Base-by-base conservation (phyloP, 371 early-diverging fungal species). In the Encephalitozoon intestinalis region DNA sequence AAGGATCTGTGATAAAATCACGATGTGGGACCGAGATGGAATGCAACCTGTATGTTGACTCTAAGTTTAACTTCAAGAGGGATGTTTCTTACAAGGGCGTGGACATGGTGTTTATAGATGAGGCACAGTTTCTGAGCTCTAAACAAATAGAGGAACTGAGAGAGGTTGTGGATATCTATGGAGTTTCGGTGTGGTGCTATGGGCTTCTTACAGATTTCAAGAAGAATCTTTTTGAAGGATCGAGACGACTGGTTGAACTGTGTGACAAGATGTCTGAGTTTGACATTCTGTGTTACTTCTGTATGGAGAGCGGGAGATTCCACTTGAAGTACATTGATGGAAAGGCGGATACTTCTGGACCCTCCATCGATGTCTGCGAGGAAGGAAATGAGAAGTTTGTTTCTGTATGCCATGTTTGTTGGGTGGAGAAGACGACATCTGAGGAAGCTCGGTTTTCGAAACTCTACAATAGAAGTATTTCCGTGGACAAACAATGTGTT, bases 141-240 rank as follows among this genome's bases (percentile, higher is more conserved):
- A 25, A 34, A 23, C 78, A 78, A 50, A 74, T 78, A 11, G 44
- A 76, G 6, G 67, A 75, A 37, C 76, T 78, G 7, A 9, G 74
- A 23, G 46, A 58, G 23, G 67, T 75, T 31, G 51, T 52, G 5
- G 34, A 40, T 34, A 44, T 31, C 37, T 21, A 68, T 7, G 41
- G 50, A 51, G 44, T 78, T 5, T 28, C 34, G 4, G 68, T 78
- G 4, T 31, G 63, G 30, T 78, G 78, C 78, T 78, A 67, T 49
- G 78, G 78, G 4, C 52, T 78, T n/a, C 75, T 78, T 1, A 78
- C 70, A 6, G 78, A 78, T 50, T 78, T 78, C 75, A 72, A 63
- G 53, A 67, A 52, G 23, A 34, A 65, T 30, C 34, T 78, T 39
- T 78, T 78, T 51, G 67, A 50, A 8, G 46, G 54, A n/a, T 43